Conservation (phyloP, 495 filamentous ascomycete genomes). For the Neohortaea acidophila region DNA sequence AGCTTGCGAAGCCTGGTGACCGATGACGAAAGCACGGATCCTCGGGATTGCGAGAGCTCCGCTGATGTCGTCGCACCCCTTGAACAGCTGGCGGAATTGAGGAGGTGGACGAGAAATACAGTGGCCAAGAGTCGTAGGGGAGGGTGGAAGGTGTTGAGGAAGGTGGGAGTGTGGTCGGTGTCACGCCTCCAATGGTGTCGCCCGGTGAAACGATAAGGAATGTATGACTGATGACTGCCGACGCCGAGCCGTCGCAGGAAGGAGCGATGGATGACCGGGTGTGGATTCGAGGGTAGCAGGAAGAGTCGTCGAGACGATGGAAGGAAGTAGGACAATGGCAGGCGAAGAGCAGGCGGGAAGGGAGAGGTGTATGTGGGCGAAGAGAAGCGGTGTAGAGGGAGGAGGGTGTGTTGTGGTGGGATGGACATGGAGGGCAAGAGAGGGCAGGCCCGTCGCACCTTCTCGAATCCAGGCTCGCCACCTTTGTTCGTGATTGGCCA, state of each 20-base stretch:
- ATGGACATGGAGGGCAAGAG: neutral
- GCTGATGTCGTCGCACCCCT: too few relatives aligned
- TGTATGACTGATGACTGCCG: neutral
- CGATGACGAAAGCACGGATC: slow-evolving; percentile 4
- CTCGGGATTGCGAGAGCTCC: neutral
- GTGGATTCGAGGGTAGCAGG: neutral
- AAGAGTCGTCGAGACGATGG: neutral
- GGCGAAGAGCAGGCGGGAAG: neutral
- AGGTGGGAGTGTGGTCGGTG: too few relatives aligned
- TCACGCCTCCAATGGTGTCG: too few relatives aligned
- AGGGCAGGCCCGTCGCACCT: too few relatives aligned
- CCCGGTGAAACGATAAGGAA: neutral
- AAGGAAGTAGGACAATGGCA: neutral
- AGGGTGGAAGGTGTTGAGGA: neutral
- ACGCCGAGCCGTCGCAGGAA: slow-evolving; percentile 1
- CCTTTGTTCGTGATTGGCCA: too few relatives aligned
- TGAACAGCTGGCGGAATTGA: too few relatives aligned
- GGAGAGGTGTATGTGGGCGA: too few relatives aligned
- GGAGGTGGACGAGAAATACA: too few relatives aligned
- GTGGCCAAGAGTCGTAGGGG: neutral
- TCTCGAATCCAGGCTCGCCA: too few relatives aligned
- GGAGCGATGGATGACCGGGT: neutral
- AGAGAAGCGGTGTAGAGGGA: neutral
- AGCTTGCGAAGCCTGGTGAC: neutral
- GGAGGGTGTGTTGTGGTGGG: neutral